Evolutionary conservation across 129 eudicot species (phyloP).

Genomic region (Tanacetum coccineum): DNA sequence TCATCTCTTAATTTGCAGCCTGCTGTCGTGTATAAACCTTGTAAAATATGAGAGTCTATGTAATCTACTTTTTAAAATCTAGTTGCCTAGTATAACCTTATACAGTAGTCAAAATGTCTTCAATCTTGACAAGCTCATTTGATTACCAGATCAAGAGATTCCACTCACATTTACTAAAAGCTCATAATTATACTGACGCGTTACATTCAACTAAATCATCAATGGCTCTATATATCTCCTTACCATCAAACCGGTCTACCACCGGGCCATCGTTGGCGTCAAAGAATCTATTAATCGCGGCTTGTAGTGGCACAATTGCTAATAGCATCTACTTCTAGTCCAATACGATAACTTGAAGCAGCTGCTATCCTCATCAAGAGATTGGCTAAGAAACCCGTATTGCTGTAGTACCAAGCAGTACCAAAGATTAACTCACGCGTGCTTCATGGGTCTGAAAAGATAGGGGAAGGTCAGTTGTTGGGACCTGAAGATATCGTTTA

Average conservation of each 20-base stretch:
- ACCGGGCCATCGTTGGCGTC: conserved; percentile 27
- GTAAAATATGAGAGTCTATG: too few species aligned
- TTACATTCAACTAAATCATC: background rate
- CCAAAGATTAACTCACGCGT: conserved; percentile 38
- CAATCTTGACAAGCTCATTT: too few species aligned
- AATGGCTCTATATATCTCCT: conserved; percentile 30
- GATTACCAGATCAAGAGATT: too few species aligned
- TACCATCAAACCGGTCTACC: conserved; percentile 8
- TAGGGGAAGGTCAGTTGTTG: conserved; percentile 52
- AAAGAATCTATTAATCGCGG: conserved; percentile 24
- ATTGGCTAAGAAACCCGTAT: conserved; percentile 25
- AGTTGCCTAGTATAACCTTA: too few species aligned
- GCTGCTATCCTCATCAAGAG: conserved; percentile 51
- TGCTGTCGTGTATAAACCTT: too few species aligned
- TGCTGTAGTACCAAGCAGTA: too few species aligned
- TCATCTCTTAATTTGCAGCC: too few species aligned
- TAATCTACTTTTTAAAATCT: too few species aligned
- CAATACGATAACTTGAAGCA: conserved; percentile 64
- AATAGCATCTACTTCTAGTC: conserved; percentile 35
- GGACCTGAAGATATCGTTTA: conserved; percentile 77
- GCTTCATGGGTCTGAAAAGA: conserved; percentile 49
- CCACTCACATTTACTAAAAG: too few species aligned
- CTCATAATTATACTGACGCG: background rate
- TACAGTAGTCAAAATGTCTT: too few species aligned
- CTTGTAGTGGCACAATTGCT: conserved; percentile 37